Conservation (phyloP, 805 yeast species). For the Ogataea degrootiae region DNA sequence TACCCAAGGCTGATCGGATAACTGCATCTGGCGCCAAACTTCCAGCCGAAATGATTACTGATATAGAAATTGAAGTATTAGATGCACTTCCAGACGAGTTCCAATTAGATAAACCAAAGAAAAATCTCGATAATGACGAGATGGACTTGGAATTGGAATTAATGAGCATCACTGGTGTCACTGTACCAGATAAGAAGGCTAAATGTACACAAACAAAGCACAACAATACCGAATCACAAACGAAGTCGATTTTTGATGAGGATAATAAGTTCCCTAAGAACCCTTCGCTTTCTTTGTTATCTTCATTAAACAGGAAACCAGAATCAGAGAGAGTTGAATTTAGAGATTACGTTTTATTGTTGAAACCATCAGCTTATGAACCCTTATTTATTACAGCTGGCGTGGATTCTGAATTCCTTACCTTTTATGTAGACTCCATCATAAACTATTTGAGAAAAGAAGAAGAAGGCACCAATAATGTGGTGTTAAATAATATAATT, state of each 20-base stretch:
- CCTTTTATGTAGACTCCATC: conserved; percentile 42
- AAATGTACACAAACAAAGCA: not conserved
- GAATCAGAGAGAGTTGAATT: conserved; percentile 26
- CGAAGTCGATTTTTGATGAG: conserved; percentile 11
- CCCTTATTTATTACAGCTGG: conserved; percentile 39
- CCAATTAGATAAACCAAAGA: not conserved
- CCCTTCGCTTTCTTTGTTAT: conserved; percentile 44
- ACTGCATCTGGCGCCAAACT: too few species aligned
- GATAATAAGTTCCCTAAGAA: conserved; percentile 20
- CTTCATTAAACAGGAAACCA: conserved; percentile 33
- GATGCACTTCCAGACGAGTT: conserved; percentile 17
- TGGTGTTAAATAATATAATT: conserved; percentile 19
- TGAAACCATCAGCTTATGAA: conserved; percentile 24
- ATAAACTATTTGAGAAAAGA: conserved; percentile 19
- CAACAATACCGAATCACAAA: not conserved
- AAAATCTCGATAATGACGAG: not conserved
- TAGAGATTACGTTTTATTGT: conserved; percentile 33
- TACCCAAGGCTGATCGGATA: too few species aligned
- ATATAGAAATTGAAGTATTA: conserved; percentile 12
- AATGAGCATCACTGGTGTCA: not conserved
- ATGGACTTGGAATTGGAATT: not conserved
- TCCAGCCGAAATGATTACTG: not conserved
- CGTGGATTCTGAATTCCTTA: conserved; percentile 44
- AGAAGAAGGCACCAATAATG: conserved; percentile 4
- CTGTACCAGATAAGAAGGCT: not conserved